phyloP scores from a whole-genome alignment of 2,329 filamentous ascomycete species.

The Aspergillus fumigatiaffinis region DNA sequence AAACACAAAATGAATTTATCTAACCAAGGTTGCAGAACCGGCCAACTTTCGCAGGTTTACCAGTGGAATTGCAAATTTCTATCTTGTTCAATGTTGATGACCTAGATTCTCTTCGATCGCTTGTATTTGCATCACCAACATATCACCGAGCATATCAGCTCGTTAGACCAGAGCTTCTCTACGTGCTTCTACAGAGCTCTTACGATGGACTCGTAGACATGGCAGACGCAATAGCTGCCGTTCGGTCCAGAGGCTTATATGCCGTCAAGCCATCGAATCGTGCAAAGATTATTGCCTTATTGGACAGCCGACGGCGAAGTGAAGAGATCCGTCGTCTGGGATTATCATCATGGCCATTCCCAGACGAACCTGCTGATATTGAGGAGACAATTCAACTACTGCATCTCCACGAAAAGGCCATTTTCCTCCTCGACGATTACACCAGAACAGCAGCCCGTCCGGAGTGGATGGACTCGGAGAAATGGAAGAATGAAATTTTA shows the following conservation, averaged over 20 bases:
- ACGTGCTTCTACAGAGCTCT: not conserved
- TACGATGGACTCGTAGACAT: conserved; percentile 11
- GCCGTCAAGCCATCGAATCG: not conserved
- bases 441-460: not conserved
- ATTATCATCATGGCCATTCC: not conserved
- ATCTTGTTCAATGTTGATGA: conserved; percentile 13
- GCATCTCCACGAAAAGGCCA: conserved; percentile 1
- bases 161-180: conserved; percentile 4
- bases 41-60: conserved; percentile 8
- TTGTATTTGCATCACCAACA: conserved; percentile 13
- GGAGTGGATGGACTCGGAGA: not conserved
- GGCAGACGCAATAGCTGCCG: conserved; percentile 14
- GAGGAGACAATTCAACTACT: conserved; percentile 9
- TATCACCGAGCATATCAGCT: conserved; percentile 12
- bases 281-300: conserved; percentile 11
- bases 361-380: conserved; percentile 1
- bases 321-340: conserved; percentile 9
- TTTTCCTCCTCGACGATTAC: conserved; percentile 9
- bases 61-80: conserved; percentile 14
- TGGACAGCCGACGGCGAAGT: conserved; percentile 15
- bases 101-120: conserved; percentile 8
- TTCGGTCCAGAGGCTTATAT: conserved; percentile 14
- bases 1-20: not conserved
- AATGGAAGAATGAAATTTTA: conserved; percentile 1
- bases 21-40: not conserved